Conservation (phyloP, 345 rosid genomes). For the Eucalyptus shirleyi region DNA sequence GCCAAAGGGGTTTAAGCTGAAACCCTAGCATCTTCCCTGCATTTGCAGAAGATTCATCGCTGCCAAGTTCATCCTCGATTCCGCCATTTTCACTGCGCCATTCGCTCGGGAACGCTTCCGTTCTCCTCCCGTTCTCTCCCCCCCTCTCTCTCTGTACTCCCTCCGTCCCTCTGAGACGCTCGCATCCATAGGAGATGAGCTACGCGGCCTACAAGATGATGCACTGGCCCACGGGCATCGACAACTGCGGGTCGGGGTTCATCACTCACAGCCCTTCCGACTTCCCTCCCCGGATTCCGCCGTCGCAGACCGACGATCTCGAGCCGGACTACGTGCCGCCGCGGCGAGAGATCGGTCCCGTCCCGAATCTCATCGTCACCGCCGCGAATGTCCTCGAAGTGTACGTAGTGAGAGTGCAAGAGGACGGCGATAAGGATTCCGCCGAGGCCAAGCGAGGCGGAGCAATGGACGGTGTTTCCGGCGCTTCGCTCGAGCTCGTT, state of each 20-base stretch:
- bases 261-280: slow-evolving; percentile 70
- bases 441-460: slow-evolving; percentile 60
- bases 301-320: slow-evolving; percentile 45
- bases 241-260: slow-evolving; percentile 76
- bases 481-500: slow-evolving; percentile 82
- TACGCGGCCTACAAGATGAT: slow-evolving; percentile 94
- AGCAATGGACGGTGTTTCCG: slow-evolving; percentile 64
- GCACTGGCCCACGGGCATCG: slow-evolving; percentile 93
- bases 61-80: not conserved
- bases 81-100: not conserved
- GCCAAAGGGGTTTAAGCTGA: not conserved
- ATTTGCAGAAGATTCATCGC: not conserved
- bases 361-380: slow-evolving; percentile 66
- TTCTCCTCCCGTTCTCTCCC: not conserved
- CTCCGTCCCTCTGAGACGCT: not conserved
- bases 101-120: not conserved
- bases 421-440: slow-evolving; percentile 34
- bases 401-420: slow-evolving; percentile 72
- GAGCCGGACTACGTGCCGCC: slow-evolving; percentile 50
- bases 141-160: not conserved
- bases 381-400: slow-evolving; percentile 79
- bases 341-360: slow-evolving; percentile 46
- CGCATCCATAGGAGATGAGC: slow-evolving; percentile 37
- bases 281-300: slow-evolving; percentile 34
- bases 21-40: not conserved